A percentile compares a stretch with the other conserved stretches of the same genome.
phyloP scores from a whole-genome alignment of 1,139 yeast genomes.

The Geotrichum macrosporum region DNA sequence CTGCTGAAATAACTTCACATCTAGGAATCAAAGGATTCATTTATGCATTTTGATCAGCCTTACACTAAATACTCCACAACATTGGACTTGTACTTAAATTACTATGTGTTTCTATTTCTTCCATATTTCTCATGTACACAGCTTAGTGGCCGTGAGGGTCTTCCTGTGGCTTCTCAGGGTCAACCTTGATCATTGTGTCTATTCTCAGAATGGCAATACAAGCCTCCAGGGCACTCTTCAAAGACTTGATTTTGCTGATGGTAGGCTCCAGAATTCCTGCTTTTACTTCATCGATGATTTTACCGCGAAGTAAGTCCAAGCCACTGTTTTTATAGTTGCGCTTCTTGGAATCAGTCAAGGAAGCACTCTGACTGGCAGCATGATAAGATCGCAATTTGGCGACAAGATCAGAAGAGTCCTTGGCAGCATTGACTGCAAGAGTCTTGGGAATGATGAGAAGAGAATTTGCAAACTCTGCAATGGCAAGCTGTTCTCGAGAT shows the following conservation, averaged over 20 bases:
- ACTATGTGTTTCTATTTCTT: neutral
- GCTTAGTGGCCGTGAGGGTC: slow-evolving; percentile 46
- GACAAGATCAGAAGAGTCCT: slow-evolving; percentile 90
- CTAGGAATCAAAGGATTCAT: too few species aligned
- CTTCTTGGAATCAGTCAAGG: slow-evolving; percentile 75
- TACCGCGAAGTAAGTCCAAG: slow-evolving; percentile 84
- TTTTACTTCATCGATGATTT: slow-evolving; percentile 76
- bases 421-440: slow-evolving; percentile 94
- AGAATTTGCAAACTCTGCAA: slow-evolving; percentile 94
- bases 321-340: slow-evolving; percentile 87
- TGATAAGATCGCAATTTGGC: slow-evolving; percentile 96
- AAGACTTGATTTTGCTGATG: slow-evolving; percentile 82
- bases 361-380: slow-evolving; percentile 88
- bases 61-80: neutral
- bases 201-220: slow-evolving; percentile 96
- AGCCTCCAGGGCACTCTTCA: slow-evolving; percentile 95
- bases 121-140: neutral
- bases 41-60: too few species aligned
- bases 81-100: neutral
- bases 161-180: slow-evolving; percentile 91
- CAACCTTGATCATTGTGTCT: slow-evolving; percentile 96
- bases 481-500: slow-evolving; percentile 95
- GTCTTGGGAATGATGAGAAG: slow-evolving; percentile 93
- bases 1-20: too few species aligned
- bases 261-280: slow-evolving; percentile 96